Conservation (phyloP, 495 filamentous ascomycete genomes). For the Ramalina peruviana region DNA sequence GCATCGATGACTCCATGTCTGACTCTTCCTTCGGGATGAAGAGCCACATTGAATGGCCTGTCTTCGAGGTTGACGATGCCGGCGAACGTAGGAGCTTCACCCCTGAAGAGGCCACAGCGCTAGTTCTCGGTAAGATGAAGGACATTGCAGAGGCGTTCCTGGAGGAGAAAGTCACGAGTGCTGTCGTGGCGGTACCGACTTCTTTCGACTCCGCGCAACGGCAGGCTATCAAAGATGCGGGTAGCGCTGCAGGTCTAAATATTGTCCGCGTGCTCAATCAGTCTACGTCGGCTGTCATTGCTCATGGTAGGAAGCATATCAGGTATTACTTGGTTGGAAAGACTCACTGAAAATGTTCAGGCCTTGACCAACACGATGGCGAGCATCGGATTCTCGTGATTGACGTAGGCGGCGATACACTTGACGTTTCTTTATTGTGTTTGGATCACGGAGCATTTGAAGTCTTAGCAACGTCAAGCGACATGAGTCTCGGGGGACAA, state of each 20-base stretch:
- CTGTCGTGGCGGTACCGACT: conserved; percentile 91
- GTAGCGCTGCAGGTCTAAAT: conserved; percentile 85
- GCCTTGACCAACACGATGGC: conserved; percentile 71
- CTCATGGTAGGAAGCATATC: conserved; percentile 15
- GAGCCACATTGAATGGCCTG: conserved; percentile 47
- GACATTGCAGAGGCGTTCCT: conserved; percentile 88
- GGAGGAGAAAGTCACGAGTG: conserved; percentile 89
- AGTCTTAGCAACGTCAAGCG: conserved; percentile 94
- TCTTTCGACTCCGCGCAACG: conserved; percentile 99
- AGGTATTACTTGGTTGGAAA: no score
- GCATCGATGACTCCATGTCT: conserved; percentile 70
- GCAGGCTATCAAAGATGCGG: conserved; percentile 95
- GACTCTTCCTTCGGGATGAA: conserved; percentile 61
- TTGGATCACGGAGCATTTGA: conserved; percentile 97
- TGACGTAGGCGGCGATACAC: conserved; percentile 99
- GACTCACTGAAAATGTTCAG: background rate
- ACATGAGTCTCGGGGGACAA: conserved; percentile 98
- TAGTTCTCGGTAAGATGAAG: conserved; percentile 92
- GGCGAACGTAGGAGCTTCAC: conserved; percentile 64
- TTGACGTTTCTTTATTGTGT: conserved; percentile 96
- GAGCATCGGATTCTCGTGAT: conserved; percentile 90
- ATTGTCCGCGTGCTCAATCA: conserved; percentile 97
- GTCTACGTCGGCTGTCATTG: conserved; percentile 77
- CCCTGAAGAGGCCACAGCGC: conserved; percentile 77
- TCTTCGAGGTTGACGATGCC: conserved; percentile 55